These are phyloP conservation scores for Epichloe glyceriae DNA, from an alignment of 2,329 filamentous ascomycete genomes.

Conservation along the genomic window DNA sequence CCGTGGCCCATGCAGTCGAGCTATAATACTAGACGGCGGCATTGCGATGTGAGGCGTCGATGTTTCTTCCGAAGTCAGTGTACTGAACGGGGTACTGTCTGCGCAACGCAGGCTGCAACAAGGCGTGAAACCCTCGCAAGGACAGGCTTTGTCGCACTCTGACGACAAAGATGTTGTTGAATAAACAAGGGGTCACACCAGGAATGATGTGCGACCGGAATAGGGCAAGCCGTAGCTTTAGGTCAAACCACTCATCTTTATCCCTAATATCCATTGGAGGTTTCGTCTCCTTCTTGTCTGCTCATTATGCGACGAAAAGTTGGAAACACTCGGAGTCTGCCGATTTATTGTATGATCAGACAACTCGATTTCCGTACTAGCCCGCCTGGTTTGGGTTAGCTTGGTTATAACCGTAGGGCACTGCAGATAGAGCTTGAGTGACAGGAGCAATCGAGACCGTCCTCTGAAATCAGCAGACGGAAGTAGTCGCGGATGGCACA, in stretches of 20 bases:
- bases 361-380: no score
- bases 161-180: conserved; percentile 1
- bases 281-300: background rate
- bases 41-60: background rate
- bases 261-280: background rate
- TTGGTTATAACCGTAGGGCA: background rate
- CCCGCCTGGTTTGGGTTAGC: no score
- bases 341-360: background rate
- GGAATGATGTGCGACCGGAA: conserved; percentile 9
- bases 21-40: background rate
- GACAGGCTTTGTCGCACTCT: conserved; percentile 4
- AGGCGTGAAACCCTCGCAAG: conserved; percentile 10
- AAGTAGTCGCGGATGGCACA: no score
- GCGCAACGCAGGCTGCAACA: conserved; percentile 7
- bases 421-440: background rate
- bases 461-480: background rate
- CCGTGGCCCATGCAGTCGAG: background rate
- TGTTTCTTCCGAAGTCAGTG: background rate
- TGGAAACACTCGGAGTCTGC: conserved; percentile 6
- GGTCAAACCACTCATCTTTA: background rate
- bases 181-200: conserved; percentile 7
- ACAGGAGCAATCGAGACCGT: background rate
- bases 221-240: conserved; percentile 6
- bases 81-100: background rate
- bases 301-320: background rate